Base-by-base conservation (phyloP, 306 rosid species). In the Quillaja saponaria region DNA sequence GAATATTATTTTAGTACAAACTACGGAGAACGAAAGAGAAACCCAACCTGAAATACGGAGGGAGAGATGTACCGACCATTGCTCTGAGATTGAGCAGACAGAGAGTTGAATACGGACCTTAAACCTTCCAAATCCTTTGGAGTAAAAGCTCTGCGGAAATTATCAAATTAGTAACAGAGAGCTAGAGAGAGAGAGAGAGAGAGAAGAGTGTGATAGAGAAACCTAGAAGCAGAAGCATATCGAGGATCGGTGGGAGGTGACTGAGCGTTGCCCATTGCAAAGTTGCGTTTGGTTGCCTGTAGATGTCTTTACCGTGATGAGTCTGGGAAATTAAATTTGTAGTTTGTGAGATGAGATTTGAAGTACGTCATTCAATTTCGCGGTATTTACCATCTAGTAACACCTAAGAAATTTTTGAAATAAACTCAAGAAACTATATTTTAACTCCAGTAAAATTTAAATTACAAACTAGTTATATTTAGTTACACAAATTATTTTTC, bases 211-310 rank as follows among this genome's bases (percentile, higher is more conserved):
- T n/a, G n/a, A n/a, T n/a, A n/a, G n/a, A n/a, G 13, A 54, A 19
- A 88, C 96, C 98, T 86, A 64, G 90, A 79, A 34, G 98, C 82
- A 2, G 90, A 61, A 52, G 71, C 73, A 58, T 73, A 92, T 66
- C 75, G 90, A 71, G 75, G 72, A 76, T 72, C 75, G 13, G 58
- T 14, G 8, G 62, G 13, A 55, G 84, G 79, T 33, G 87, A 67
- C 41, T 71, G 84, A 48, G 87, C 15, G 64, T 82, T 82, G 28
- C 87, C 84, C 87, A 82, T 82, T 37, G 40, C n/a, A n/a, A n/a
- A n/a, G n/a, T n/a, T n/a, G n/a, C n/a, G n/a, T n/a, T n/a, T n/a
- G n/a, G n/a, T n/a, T n/a, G n/a, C n/a, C n/a, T n/a, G n/a, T n/a
- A n/a, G n/a, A n/a, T n/a, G n/a, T n/a, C n/a, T n/a, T n/a, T n/a